Evolutionary conservation across 768 basidiomycete genomes (phyloP).

Genomic region (Rhizopogon vulgaris): DNA sequence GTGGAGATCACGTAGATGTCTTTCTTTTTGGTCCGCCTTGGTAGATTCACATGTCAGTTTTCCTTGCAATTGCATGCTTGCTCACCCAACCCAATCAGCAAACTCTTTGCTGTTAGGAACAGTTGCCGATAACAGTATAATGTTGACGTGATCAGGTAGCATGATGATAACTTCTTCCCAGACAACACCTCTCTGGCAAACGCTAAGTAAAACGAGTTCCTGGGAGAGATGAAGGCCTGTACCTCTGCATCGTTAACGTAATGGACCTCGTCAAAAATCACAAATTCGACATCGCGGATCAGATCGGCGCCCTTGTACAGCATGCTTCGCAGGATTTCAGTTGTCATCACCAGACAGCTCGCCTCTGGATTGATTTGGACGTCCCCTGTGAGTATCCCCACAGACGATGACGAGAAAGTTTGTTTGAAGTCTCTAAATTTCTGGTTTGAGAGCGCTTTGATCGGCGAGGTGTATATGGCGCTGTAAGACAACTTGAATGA

Average conservation of each 20-base stretch:
- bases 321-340: constrained; percentile 97
- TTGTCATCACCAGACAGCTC: constrained; percentile 95
- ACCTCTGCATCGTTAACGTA: constrained; percentile 99
- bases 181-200: constrained; percentile 84
- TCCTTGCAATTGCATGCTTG: not conserved
- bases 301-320: constrained; percentile 98
- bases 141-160: constrained; percentile 97
- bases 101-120: constrained; percentile 98
- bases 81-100: constrained; percentile 98
- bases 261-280: constrained; percentile 99
- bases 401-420: constrained; percentile 84
- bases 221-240: constrained; percentile 9
- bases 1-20: constrained; percentile 99
- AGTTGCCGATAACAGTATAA: constrained; percentile 94
- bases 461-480: constrained; percentile 97
- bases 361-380: constrained; percentile 99
- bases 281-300: constrained; percentile 98
- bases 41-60: not conserved
- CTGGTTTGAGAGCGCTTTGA: constrained; percentile 97
- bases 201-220: constrained; percentile 6
- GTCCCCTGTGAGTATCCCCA: constrained; percentile 97
- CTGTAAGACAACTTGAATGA: constrained; percentile 33
- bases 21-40: constrained; percentile 96
- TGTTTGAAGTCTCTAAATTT: constrained; percentile 99
- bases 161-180: constrained; percentile 99